phyloP scores from a whole-genome alignment of 352 stramenopile genomes.

The Lagenidium giganteum region DNA sequence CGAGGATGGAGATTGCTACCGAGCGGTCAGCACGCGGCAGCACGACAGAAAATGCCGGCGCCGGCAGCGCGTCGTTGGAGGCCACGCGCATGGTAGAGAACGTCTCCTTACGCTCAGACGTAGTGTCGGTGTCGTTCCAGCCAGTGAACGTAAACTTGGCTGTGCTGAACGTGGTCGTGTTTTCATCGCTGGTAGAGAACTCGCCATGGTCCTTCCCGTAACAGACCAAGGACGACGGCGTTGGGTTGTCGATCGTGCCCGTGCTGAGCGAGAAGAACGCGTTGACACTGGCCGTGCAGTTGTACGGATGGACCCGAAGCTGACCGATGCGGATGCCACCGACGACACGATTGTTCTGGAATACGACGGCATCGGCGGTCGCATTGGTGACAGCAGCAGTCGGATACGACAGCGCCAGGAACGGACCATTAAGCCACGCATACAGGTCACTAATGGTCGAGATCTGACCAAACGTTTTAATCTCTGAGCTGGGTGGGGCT shows the following conservation, averaged over 20 bases:
- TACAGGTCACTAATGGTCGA: conserved; percentile 15
- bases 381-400: not conserved
- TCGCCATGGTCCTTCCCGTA: conserved; percentile 18
- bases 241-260: too few species aligned
- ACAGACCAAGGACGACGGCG: conserved; percentile 9
- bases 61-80: conserved; percentile 19
- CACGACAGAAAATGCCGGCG: conserved; percentile 38
- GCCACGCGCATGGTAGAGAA: conserved; percentile 33
- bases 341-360: conserved; percentile 27
- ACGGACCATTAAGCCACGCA: conserved; percentile 26
- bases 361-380: conserved; percentile 1
- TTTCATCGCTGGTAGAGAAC: conserved; percentile 18
- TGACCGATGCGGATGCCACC: conserved; percentile 42
- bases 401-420: conserved; percentile 20
- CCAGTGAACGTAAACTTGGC: conserved; percentile 25
- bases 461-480: conserved; percentile 16
- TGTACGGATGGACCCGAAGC: conserved; percentile 24
- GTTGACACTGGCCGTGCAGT: conserved; percentile 28
- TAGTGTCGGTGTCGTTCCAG: conserved; percentile 28
- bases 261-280: too few species aligned
- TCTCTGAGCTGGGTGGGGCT: not conserved
- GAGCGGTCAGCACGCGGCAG: conserved; percentile 19
- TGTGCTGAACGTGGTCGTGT: conserved; percentile 11
- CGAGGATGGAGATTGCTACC: conserved; percentile 15
- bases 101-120: conserved; percentile 19